Percentiles rank a stretch among this genome's conserved stretches.
Conservation (phyloP, 331 rosid species). For the Quercus tomentella region DNA sequence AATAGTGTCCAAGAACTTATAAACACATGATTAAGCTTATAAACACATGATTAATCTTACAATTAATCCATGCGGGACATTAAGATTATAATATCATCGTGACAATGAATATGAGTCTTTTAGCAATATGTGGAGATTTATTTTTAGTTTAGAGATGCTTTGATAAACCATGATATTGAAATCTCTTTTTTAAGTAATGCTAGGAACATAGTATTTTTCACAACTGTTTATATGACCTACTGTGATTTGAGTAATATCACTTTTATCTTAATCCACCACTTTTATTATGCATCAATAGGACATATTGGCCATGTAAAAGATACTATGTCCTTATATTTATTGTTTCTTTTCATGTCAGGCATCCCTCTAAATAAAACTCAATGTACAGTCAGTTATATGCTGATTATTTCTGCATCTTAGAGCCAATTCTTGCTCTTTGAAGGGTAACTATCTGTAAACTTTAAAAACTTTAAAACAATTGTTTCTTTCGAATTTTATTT, state of each 20-base stretch:
- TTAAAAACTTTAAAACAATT: background rate
- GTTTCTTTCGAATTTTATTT: background rate
- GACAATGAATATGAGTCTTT: background rate
- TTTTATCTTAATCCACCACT: no score
- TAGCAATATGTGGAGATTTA: conserved; percentile 4
- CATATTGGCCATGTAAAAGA: no score
- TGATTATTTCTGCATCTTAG: conserved; percentile 55
- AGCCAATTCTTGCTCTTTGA: conserved; percentile 3
- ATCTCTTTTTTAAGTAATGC: background rate
- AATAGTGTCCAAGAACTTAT: rapidly evolving
- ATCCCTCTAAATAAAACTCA: conserved; percentile 73
- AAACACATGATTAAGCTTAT: no score
- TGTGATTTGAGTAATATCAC: no score
- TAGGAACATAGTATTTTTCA: no score
- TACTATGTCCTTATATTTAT: no score
- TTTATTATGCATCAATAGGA: no score
- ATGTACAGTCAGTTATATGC: conserved; percentile 73
- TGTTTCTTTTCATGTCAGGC: conserved; percentile 38
- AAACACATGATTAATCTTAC: no score
- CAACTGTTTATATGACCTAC: rapidly evolving
- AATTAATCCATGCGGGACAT: rapidly evolving
- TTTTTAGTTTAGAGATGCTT: background rate
- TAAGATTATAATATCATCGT: no score
- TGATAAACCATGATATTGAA: conserved; percentile 1
- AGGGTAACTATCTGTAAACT: background rate